phyloP scores from a whole-genome alignment of 1,139 yeast genomes.

The Kodamaea plutei region DNA sequence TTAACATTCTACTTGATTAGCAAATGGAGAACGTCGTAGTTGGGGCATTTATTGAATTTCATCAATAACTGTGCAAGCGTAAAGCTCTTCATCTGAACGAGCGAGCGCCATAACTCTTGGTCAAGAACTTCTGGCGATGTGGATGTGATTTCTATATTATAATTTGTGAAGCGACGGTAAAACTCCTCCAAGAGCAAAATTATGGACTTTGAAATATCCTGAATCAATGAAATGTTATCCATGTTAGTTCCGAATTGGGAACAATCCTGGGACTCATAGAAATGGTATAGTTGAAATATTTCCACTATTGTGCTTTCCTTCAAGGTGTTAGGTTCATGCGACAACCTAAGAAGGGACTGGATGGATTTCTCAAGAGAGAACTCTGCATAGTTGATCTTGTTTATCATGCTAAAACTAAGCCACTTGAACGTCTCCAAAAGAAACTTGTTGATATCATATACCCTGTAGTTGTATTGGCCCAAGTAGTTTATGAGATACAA shows the following conservation, averaged over 20 bases:
- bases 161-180: slow-evolving; percentile 6
- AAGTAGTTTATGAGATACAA: slow-evolving; percentile 12
- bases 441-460: slow-evolving; percentile 12
- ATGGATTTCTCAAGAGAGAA: slow-evolving; percentile 2
- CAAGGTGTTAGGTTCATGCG: neutral
- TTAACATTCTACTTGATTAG: neutral
- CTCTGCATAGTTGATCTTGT: slow-evolving; percentile 2
- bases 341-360: slow-evolving; percentile 1
- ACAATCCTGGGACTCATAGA: slow-evolving; percentile 11
- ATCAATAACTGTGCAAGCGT: slow-evolving; percentile 18
- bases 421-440: slow-evolving; percentile 9
- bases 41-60: slow-evolving; percentile 16
- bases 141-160: neutral
- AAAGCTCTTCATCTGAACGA: slow-evolving; percentile 16
- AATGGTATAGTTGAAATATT: slow-evolving; percentile 8
- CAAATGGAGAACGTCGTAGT: slow-evolving; percentile 10
- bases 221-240: slow-evolving; percentile 5
- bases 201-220: slow-evolving; percentile 11
- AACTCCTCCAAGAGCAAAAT: slow-evolving; percentile 11
- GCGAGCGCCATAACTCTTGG: slow-evolving; percentile 18
- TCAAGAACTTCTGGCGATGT: slow-evolving; percentile 6
- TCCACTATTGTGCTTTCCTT: slow-evolving; percentile 6
- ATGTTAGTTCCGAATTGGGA: slow-evolving; percentile 7
- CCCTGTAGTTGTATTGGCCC: slow-evolving; percentile 13
- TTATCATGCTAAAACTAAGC: slow-evolving; percentile 7